Evolutionary conservation across 495 filamentous ascomycete species (phyloP).

Genomic region (Pyrenula massariospora): DNA sequence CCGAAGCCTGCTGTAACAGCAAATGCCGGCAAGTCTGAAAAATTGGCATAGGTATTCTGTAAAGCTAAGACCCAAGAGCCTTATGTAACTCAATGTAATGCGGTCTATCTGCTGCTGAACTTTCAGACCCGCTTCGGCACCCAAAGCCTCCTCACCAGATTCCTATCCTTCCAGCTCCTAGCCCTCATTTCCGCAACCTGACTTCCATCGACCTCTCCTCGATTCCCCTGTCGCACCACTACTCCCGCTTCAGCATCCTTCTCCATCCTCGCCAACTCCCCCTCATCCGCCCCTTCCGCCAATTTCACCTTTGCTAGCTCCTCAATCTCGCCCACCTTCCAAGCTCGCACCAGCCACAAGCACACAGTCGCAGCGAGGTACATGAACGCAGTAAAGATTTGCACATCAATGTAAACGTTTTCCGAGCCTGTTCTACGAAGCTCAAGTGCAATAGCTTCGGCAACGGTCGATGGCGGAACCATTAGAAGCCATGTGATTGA

Average conservation of each 20-base stretch:
- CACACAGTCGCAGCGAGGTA: slow-evolving; percentile 42
- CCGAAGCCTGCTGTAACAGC: too few species aligned
- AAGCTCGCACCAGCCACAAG: slow-evolving; percentile 35
- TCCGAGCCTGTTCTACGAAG: slow-evolving; percentile 31
- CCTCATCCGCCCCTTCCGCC: background rate
- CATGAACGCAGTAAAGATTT: slow-evolving; percentile 49
- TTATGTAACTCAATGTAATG: too few species aligned
- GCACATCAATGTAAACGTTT: slow-evolving; percentile 40
- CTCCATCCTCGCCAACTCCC: slow-evolving; percentile 1
- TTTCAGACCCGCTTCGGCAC: slow-evolving; percentile 22
- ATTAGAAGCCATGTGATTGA: slow-evolving; percentile 55
- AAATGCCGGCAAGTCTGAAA: too few species aligned
- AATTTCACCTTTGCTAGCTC: slow-evolving; percentile 15
- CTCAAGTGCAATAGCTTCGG: slow-evolving; percentile 57
- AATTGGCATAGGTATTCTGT: too few species aligned
- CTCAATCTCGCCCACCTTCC: slow-evolving; percentile 49
- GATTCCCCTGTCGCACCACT: too few species aligned
- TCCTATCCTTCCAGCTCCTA: slow-evolving; percentile 16
- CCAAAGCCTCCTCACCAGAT: slow-evolving; percentile 22
- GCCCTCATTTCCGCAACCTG: background rate
- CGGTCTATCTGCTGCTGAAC: too few species aligned
- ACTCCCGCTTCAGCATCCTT: slow-evolving; percentile 8
- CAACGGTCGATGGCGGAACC: slow-evolving; percentile 43
- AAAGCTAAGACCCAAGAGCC: too few species aligned
- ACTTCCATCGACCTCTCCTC: background rate